Conservation (phyloP, 306 rosid genomes). For the Vigna trinervia region DNA sequence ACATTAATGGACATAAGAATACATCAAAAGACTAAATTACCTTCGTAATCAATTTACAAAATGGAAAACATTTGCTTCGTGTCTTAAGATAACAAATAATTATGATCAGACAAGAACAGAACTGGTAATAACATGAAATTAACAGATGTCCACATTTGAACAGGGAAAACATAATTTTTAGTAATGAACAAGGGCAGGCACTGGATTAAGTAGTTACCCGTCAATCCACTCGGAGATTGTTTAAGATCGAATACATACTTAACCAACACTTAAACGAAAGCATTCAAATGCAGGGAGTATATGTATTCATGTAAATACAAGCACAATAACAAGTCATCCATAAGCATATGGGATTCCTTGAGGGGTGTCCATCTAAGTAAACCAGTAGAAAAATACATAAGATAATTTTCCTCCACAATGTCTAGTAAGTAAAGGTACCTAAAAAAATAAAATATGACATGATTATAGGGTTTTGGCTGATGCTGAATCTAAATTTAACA, state of each 20-base stretch:
- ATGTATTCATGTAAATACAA: slow-evolving; percentile 33
- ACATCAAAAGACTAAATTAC: no score
- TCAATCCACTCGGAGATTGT: background rate
- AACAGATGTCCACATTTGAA: background rate
- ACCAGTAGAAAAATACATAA: slow-evolving; percentile 37
- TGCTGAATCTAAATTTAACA: slow-evolving; percentile 44
- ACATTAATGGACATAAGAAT: background rate
- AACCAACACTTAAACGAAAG: background rate
- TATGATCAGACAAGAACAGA: background rate
- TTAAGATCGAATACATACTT: background rate
- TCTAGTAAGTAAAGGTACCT: slow-evolving; percentile 36
- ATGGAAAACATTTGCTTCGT: background rate
- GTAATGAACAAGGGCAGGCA: background rate
- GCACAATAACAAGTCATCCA: slow-evolving; percentile 44
- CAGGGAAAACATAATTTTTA: no score
- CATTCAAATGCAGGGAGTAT: slow-evolving; percentile 23
- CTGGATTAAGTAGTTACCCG: background rate
- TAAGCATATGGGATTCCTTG: slow-evolving; percentile 36
- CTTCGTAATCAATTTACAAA: background rate
- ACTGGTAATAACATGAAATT: no score
- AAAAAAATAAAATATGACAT: slow-evolving; percentile 32
- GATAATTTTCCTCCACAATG: slow-evolving; percentile 40
- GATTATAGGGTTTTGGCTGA: slow-evolving; percentile 46
- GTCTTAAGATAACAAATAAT: no score
- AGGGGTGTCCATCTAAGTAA: slow-evolving; percentile 30